Percentiles rank a stretch among this genome's conserved stretches.
phyloP scores from a whole-genome alignment of 352 stramenopile genomes.

The Pythium diclinum region DNA sequence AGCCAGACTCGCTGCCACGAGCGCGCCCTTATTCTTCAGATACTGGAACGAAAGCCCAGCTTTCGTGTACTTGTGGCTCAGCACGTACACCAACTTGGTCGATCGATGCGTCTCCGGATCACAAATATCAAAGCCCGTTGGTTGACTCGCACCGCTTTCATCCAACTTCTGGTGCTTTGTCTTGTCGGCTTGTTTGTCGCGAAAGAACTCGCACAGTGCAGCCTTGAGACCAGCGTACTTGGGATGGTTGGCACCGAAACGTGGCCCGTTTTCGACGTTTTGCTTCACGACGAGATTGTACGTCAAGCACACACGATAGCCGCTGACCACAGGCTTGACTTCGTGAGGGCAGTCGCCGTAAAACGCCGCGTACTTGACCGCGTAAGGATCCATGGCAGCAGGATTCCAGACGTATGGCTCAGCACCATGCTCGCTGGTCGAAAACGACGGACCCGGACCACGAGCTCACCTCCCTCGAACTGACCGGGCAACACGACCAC shows the following conservation, averaged over 20 bases:
- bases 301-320: slow-evolving; percentile 20
- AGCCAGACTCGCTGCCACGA: slow-evolving; percentile 12
- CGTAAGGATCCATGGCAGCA: slow-evolving; percentile 1
- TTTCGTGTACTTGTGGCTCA: slow-evolving; percentile 22
- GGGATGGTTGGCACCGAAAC: slow-evolving; percentile 3
- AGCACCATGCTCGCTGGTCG: background rate
- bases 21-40: slow-evolving; percentile 15
- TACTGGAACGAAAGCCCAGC: slow-evolving; percentile 9
- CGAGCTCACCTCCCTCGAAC: slow-evolving; percentile 24
- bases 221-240: slow-evolving; percentile 7
- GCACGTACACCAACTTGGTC: slow-evolving; percentile 13
- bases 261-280: background rate
- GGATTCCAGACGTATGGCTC: slow-evolving; percentile 10
- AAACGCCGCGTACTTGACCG: slow-evolving; percentile 24
- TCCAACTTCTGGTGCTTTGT: slow-evolving; percentile 2
- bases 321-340: slow-evolving; percentile 15
- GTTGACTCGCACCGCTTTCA: background rate
- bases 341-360: slow-evolving; percentile 24
- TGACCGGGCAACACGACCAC: slow-evolving; percentile 36
- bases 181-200: background rate
- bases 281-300: slow-evolving; percentile 20
- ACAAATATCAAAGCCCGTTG: slow-evolving; percentile 3
- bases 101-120: slow-evolving; percentile 3
- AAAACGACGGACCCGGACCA: slow-evolving; percentile 5
- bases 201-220: slow-evolving; percentile 15